These are phyloP conservation scores for Lentinula novae-zelandiae DNA, from an alignment of 1,284 basidiomycete genomes.

Conservation along the genomic window DNA sequence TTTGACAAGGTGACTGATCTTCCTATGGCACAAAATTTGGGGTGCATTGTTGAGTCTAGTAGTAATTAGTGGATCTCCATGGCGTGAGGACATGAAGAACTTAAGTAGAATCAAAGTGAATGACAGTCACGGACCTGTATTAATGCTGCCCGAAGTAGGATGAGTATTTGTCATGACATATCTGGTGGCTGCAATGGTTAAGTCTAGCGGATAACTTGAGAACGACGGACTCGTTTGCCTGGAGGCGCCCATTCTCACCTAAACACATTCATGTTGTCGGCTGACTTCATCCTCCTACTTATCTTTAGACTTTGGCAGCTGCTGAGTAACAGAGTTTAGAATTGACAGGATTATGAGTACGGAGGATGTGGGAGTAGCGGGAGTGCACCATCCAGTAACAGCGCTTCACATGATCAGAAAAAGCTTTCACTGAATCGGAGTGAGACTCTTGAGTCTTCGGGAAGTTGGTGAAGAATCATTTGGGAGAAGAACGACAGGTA, in stretches of 20 bases:
- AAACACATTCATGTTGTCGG: neutral
- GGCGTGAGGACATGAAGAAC: no score
- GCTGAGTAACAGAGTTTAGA: neutral
- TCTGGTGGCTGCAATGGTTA: no score
- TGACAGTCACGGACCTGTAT: no score
- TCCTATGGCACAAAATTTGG: neutral
- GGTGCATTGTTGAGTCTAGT: neutral
- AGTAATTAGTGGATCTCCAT: no score
- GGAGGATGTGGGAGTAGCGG: neutral
- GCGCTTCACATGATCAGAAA: neutral
- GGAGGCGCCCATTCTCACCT: neutral
- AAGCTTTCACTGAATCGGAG: neutral
- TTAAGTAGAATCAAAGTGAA: no score
- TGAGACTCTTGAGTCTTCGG: neutral
- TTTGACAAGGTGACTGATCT: neutral
- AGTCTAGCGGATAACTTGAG: no score
- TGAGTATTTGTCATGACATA: no score
- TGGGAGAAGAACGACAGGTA: neutral
- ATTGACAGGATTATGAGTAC: neutral
- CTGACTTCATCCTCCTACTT: neutral
- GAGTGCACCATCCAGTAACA: neutral
- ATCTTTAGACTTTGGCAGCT: neutral
- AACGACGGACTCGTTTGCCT: no score
- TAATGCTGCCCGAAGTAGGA: no score
- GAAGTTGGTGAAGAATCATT: no score